Conservation (phyloP, 352 stramenopile species). For the Pythium sukuiense region DNA sequence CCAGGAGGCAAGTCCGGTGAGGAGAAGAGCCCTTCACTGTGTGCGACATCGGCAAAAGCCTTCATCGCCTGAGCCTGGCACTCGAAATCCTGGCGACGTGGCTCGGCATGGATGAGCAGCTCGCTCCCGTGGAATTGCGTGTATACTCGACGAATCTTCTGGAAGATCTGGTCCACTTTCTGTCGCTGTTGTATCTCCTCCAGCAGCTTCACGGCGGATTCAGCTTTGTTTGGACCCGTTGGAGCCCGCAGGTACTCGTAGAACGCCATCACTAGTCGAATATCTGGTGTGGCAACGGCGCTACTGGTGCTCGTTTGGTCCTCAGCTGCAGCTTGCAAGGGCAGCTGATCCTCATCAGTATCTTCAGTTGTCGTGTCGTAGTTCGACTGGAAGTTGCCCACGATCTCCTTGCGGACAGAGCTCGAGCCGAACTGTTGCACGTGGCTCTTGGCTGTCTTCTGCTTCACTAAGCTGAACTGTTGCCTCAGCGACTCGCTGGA, state of each 20-base stretch:
- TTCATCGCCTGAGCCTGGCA: slow-evolving; percentile 25
- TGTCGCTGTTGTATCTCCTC: slow-evolving; percentile 44
- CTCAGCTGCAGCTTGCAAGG: slow-evolving; percentile 12
- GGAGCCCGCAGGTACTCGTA: slow-evolving; percentile 68
- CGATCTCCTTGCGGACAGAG: slow-evolving; percentile 64
- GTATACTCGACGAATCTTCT: neutral
- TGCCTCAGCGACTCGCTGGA: slow-evolving; percentile 74
- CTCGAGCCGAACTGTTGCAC: slow-evolving; percentile 67
- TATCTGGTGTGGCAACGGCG: slow-evolving; percentile 58
- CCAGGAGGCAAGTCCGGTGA: slow-evolving; percentile 30
- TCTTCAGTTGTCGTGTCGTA: slow-evolving; percentile 45
- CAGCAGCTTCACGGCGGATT: slow-evolving; percentile 37
- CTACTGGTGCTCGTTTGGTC: neutral
- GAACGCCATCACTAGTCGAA: slow-evolving; percentile 72
- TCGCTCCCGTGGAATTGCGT: neutral
- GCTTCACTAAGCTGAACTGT: slow-evolving; percentile 76
- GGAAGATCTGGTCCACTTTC: slow-evolving; percentile 32
- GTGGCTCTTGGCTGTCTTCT: slow-evolving; percentile 79
- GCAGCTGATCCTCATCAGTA: neutral
- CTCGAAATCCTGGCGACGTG: neutral
- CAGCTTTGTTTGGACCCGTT: slow-evolving; percentile 29
- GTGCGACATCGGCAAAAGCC: slow-evolving; percentile 10
- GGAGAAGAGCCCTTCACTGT: neutral
- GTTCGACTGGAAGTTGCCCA: slow-evolving; percentile 84
- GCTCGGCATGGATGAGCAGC: slow-evolving; percentile 29